Conservation (phyloP, 2,329 filamentous ascomycete genomes). For the Aspergillus spinulosporus region DNA sequence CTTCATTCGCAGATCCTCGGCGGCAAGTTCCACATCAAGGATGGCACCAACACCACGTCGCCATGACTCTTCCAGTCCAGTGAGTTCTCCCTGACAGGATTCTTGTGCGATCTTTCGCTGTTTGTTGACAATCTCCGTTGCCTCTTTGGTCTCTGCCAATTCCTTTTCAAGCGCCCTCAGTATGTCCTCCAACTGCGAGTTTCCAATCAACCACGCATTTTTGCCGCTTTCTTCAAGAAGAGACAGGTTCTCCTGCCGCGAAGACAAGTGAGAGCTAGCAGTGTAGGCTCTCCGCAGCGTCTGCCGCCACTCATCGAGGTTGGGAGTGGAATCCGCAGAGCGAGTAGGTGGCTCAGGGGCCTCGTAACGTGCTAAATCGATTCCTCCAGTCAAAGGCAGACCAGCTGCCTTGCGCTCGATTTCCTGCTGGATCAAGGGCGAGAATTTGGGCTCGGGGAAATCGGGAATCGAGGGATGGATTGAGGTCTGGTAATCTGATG, state of each 20-base stretch:
- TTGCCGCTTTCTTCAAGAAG: conserved; percentile 81
- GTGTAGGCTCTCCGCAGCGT: conserved; percentile 59
- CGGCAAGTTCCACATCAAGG: conserved; percentile 83
- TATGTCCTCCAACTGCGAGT: conserved; percentile 74
- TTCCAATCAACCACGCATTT: conserved; percentile 88
- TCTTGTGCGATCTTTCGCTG: conserved; percentile 70
- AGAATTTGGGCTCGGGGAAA: conserved; percentile 57
- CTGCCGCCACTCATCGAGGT: conserved; percentile 51
- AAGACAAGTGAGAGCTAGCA: conserved; percentile 58
- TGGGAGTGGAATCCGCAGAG: conserved; percentile 28
- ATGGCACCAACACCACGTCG: conserved; percentile 73
- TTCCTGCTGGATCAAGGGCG: conserved; percentile 66
- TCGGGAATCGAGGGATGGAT: conserved; percentile 62
- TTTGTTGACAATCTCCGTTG: conserved; percentile 72
- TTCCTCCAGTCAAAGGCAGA: conserved; percentile 59
- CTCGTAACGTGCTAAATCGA: conserved; percentile 83
- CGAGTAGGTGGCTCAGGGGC: conserved; percentile 62
- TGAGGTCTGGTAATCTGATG: conserved; percentile 48
- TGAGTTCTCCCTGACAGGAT: conserved; percentile 70
- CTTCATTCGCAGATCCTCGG: conserved; percentile 68
- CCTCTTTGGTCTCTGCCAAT: conserved; percentile 64
- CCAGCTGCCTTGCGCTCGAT: conserved; percentile 65
- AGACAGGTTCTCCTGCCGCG: conserved; percentile 61
- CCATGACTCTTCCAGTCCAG: conserved; percentile 75
- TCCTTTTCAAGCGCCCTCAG: conserved; percentile 71